Conservation (phyloP, 1,139 yeast genomes). For the Schwanniomyces etchellsii region DNA sequence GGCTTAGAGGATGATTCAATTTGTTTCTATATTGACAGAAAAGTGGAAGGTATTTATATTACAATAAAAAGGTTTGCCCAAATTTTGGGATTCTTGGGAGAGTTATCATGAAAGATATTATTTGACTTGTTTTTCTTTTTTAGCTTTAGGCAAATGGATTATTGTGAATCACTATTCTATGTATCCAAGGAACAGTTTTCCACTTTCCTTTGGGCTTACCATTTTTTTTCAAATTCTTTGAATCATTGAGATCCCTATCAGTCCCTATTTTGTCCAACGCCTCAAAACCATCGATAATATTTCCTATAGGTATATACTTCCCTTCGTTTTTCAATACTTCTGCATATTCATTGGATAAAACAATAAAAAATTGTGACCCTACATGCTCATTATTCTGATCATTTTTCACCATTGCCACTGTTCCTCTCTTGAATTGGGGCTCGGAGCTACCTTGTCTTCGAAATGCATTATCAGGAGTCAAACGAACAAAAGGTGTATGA, state of each 20-base stretch:
- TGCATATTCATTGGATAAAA: slow-evolving; percentile 11
- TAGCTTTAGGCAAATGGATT: slow-evolving; percentile 12
- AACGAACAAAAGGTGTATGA: background rate
- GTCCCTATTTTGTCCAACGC: slow-evolving; percentile 12
- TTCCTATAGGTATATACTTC: slow-evolving; percentile 14
- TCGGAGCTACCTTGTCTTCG: background rate
- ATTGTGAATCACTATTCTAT: slow-evolving; percentile 13
- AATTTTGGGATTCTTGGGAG: slow-evolving; percentile 37
- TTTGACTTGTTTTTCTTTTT: no score
- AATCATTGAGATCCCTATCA: slow-evolving; percentile 8
- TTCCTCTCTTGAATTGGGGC: slow-evolving; percentile 10
- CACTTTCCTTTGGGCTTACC: slow-evolving; percentile 18
- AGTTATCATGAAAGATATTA: slow-evolving; percentile 19
- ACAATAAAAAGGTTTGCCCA: slow-evolving; percentile 40
- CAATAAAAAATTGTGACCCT: slow-evolving; percentile 20
- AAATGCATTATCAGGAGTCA: slow-evolving; percentile 1
- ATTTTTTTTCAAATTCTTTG: slow-evolving; percentile 10
- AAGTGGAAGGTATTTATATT: slow-evolving; percentile 24
- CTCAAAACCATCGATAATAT: slow-evolving; percentile 15
- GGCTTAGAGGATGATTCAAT: slow-evolving; percentile 24
- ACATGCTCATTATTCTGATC: slow-evolving; percentile 5
- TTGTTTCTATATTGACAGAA: slow-evolving; percentile 24
- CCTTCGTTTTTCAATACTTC: slow-evolving; percentile 7
- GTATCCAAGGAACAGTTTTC: slow-evolving; percentile 15
- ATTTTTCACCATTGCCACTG: slow-evolving; percentile 13